Evolutionary conservation across 1,284 basidiomycete genomes (phyloP).

Genomic region (Omphalotus olearius): DNA sequence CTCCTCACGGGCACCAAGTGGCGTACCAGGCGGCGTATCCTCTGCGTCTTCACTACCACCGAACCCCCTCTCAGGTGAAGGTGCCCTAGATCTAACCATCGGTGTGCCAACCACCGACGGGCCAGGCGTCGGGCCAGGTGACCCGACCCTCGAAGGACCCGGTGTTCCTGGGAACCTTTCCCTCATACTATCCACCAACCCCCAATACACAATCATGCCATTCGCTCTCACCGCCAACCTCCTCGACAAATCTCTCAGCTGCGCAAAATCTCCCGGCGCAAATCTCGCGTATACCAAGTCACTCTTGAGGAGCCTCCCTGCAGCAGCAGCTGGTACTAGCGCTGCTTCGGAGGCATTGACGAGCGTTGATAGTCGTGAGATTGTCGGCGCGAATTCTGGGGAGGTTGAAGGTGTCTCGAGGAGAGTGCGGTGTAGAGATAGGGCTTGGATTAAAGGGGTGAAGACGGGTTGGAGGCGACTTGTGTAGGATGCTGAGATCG

Average conservation of each 20-base stretch:
- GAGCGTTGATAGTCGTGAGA: conserved; percentile 24
- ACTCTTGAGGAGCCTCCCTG: conserved; percentile 51
- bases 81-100: conserved; percentile 15
- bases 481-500: conserved; percentile 62
- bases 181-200: conserved; percentile 54
- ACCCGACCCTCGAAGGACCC: conserved; percentile 32
- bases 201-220: conserved; percentile 65
- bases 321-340: conserved; percentile 49
- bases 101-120: neutral
- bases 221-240: conserved; percentile 55
- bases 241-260: conserved; percentile 47
- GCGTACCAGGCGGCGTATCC: too few relatives aligned
- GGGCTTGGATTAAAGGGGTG: conserved; percentile 43
- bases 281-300: conserved; percentile 68
- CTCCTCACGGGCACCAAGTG: too few relatives aligned
- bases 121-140: conserved; percentile 31
- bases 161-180: conserved; percentile 48
- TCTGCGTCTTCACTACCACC: neutral
- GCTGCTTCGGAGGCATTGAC: conserved; percentile 51
- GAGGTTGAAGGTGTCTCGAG: conserved; percentile 44
- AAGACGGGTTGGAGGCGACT: conserved; percentile 49
- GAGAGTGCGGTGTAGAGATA: conserved; percentile 44
- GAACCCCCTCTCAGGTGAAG: conserved; percentile 1
- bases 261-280: conserved; percentile 53
- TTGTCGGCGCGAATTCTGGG: conserved; percentile 37